Base-by-base conservation (phyloP, 371 early-diverging fungal genomes). In the Mucor plumbeus region DNA sequence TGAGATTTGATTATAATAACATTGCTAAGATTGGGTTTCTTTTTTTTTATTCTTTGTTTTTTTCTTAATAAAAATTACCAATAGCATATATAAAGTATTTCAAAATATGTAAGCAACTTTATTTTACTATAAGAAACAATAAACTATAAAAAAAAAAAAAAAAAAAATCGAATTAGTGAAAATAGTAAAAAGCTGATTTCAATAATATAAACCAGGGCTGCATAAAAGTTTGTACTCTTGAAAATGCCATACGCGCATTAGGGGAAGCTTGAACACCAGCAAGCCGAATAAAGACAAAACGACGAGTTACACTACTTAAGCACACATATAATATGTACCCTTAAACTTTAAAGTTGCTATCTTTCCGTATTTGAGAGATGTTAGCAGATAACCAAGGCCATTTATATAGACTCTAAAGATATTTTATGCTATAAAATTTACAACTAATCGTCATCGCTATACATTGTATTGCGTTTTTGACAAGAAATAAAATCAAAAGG, bases 201-300 rank as follows among this genome's bases (percentile, higher is more conserved):
- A 54, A 41, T 26, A 10, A 43, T 41, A 14, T 40, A 54, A 63
- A 41, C 50, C 55, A 39, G n/a, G 35, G 55, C 64, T 64, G 64
- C 64, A 64, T 64, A 56, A 64, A 56, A 56, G 64, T 43, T 56
- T 56, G 64, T 64, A 33, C 48, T 36, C 63, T 56, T 8, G 34
- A 36, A 48, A 48, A 50, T 62, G 63, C 41, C 63, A 63, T 54
- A 63, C 40, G 26, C 19, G 31, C 4, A 21, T 36, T 21, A 59
- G 33, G 21, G 11, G 17, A 39, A 39, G 19, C 39, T 17, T 55
- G 35, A 55, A 36, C 17, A 36, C 56, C 35, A 56, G 54, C 54
- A 33, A 54, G 13, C 47, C 17, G 19, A 47, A 47, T 19, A 19
- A n/a, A 19, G 19, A 19, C 15, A 10, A 47, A 53, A 26, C 19